Conservation (phyloP, 306 rosid species). For the Quercus wislizeni region DNA sequence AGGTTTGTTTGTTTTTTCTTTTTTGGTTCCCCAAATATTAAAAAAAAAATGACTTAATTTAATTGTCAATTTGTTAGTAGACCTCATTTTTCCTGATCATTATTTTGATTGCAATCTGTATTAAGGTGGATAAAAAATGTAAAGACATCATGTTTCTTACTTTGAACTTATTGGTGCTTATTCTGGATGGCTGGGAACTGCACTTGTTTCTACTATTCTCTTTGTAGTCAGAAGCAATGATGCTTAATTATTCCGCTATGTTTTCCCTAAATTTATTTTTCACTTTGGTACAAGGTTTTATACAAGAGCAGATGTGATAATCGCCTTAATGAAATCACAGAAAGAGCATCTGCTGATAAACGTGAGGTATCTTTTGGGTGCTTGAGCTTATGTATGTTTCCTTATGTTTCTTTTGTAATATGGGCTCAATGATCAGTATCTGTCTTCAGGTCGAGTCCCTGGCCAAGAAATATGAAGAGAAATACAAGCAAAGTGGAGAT, state of each 20-base stretch:
- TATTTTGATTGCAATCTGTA: background rate
- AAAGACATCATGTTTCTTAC: background rate
- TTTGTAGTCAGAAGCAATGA: background rate
- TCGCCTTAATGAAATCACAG: slow-evolving; percentile 82
- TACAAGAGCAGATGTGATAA: slow-evolving; percentile 99
- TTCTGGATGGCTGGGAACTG: background rate
- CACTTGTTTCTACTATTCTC: background rate
- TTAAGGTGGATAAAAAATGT: background rate
- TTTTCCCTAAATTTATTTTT: slow-evolving; percentile 17
- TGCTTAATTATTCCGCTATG: background rate
- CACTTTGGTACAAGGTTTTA: slow-evolving; percentile 57
- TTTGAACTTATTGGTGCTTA: slow-evolving; percentile 1
- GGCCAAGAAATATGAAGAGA: slow-evolving; percentile 88
- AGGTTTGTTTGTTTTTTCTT: background rate
- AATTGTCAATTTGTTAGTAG: background rate
- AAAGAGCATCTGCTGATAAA: slow-evolving; percentile 72
- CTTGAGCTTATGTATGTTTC: slow-evolving; percentile 24
- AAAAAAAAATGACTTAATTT: background rate
- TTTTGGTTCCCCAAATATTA: too few relatives aligned
- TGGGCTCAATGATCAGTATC: slow-evolving; percentile 16
- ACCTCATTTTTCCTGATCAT: background rate
- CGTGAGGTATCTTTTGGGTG: slow-evolving; percentile 68
- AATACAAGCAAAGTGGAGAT: slow-evolving; percentile 84
- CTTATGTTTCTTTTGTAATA: slow-evolving; percentile 10
- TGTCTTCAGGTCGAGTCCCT: slow-evolving; percentile 70